These are phyloP conservation scores for Solanum pennellii DNA, from an alignment of 257 asterid genomes.

Conservation along the genomic window DNA sequence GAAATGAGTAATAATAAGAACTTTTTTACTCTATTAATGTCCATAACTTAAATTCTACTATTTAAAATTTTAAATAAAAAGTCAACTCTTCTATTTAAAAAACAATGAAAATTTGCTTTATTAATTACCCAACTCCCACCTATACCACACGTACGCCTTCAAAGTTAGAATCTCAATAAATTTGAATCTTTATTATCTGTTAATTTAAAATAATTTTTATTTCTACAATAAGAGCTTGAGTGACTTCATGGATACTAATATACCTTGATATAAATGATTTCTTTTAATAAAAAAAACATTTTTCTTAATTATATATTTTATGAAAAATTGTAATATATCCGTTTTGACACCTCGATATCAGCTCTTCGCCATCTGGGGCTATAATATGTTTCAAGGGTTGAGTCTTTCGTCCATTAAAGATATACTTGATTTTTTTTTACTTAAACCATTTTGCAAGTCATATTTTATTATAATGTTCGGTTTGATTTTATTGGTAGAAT, in stretches of 20 bases:
- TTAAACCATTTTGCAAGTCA: not conserved
- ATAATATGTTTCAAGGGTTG: no score
- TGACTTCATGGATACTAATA: no score
- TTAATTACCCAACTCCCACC: not conserved
- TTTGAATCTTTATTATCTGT: not conserved
- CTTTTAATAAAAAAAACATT: no score
- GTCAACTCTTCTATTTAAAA: not conserved
- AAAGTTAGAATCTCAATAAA: not conserved
- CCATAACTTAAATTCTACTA: not conserved
- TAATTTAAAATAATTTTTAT: no score
- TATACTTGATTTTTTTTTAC: not conserved
- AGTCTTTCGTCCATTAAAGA: no score
- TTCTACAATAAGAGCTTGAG: no score
- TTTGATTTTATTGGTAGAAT: rapidly evolving
- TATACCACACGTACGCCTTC: not conserved
- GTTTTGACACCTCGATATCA: no score
- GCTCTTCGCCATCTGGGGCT: no score
- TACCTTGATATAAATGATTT: no score
- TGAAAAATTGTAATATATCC: not conserved
- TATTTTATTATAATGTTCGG: not conserved
- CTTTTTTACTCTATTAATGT: not conserved
- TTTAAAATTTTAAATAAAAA: not conserved
- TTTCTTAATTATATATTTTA: no score
- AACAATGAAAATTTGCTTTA: not conserved
- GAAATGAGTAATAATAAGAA: not conserved